Evolutionary conservation across 2,329 filamentous ascomycete genomes (phyloP).

Genomic region (Aspergillus ruber): DNA sequence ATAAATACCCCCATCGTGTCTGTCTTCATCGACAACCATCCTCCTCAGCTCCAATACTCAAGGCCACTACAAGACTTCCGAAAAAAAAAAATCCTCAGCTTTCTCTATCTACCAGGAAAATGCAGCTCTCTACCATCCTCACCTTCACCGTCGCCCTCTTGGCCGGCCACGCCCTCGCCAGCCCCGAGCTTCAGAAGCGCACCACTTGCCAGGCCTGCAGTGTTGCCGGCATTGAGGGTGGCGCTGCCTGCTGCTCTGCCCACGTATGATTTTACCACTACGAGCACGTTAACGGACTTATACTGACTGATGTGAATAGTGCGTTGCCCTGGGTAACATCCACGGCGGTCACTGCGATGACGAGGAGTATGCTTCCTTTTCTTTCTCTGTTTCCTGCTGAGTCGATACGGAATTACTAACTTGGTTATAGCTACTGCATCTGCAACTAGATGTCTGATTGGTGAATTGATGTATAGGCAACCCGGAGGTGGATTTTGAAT

Average conservation of each 20-base stretch:
- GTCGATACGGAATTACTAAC: background rate
- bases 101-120: no score
- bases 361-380: background rate
- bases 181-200: background rate
- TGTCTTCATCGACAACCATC: no score
- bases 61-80: no score
- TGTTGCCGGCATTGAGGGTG: background rate
- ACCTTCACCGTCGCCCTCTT: no score
- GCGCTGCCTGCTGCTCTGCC: background rate
- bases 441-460: background rate
- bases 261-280: background rate
- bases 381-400: background rate
- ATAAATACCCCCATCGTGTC: no score
- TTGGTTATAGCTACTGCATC: background rate
- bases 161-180: background rate
- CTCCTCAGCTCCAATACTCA: no score
- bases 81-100: no score
- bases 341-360: background rate
- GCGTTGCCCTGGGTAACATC: background rate
- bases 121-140: no score
- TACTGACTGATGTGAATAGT: background rate
- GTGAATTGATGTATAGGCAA: background rate
- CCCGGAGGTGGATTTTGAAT: no score
- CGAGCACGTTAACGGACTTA: background rate
- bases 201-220: background rate